Conservation (phyloP, 306 rosid species). For the Cyclanthera cordifolia region DNA sequence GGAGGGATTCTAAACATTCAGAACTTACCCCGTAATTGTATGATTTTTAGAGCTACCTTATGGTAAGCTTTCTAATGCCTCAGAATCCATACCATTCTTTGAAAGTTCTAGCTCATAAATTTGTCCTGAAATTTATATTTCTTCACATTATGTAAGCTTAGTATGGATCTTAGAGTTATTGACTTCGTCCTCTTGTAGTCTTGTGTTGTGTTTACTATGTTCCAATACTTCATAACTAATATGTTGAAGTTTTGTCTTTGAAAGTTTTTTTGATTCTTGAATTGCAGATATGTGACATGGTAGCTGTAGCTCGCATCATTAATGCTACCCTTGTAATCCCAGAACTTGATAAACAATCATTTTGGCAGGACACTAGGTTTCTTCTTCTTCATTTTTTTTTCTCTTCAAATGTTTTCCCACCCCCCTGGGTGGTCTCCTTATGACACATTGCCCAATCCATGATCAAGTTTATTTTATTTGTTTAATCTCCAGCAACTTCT, state of each 20-base stretch:
- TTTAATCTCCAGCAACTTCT: conserved; percentile 58
- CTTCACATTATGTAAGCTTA: not conserved
- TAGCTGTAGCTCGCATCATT: conserved; percentile 82
- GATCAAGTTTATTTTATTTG: conserved; percentile 1
- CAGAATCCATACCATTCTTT: not conserved
- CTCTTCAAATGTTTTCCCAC: not conserved
- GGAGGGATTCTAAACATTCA: not conserved
- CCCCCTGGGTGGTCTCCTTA: not conserved
- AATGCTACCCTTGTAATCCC: conserved; percentile 94
- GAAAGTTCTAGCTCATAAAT: not conserved
- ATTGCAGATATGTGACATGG: conserved; percentile 95
- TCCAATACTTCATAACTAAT: not conserved
- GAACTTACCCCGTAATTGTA: not conserved
- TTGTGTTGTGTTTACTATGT: not conserved
- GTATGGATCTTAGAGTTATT: not conserved
- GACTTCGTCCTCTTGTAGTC: not conserved
- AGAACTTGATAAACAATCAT: conserved; percentile 80
- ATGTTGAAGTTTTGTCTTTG: not conserved
- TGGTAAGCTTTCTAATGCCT: not conserved
- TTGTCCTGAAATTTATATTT: not conserved
- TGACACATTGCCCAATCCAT: not conserved
- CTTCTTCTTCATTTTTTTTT: not conserved
- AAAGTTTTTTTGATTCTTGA: conserved; percentile 17
- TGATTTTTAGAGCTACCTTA: not conserved
- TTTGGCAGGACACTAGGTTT: conserved; percentile 89